phyloP scores from a whole-genome alignment of 2,329 filamentous ascomycete genomes.

The Rhynchosporium secalis region DNA sequence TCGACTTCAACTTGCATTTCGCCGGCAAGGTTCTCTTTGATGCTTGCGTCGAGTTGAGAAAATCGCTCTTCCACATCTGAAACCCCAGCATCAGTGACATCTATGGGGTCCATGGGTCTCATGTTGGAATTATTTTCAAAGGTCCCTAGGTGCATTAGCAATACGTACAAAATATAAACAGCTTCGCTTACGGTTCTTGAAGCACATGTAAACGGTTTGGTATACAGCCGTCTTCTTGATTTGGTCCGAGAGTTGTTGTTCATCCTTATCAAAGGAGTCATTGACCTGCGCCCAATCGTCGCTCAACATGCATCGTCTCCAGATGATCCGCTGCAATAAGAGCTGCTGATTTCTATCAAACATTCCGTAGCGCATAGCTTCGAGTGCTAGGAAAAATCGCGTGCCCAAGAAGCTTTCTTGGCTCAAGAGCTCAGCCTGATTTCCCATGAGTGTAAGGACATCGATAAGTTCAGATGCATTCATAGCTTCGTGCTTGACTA shows the following conservation, averaged over 20 bases:
- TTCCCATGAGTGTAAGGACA: constrained; percentile 72
- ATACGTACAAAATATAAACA: constrained; percentile 7
- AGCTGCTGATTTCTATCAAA: constrained; percentile 58
- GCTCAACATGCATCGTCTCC: constrained; percentile 80
- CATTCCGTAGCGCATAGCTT: constrained; percentile 47
- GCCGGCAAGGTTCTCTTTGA: constrained; percentile 65
- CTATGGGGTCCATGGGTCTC: constrained; percentile 52
- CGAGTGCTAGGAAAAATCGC: constrained; percentile 66
- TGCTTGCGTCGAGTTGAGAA: constrained; percentile 58
- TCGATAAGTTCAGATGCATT: constrained; percentile 67
- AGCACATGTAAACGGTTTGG: constrained; percentile 63
- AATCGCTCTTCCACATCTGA: constrained; percentile 63
- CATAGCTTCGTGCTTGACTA: constrained; percentile 72
- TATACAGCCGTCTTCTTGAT: constrained; percentile 68
- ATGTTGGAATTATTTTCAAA: constrained; percentile 43
- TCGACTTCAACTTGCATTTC: constrained; percentile 75
- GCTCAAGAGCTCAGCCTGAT: constrained; percentile 44
- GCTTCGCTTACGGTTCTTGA: constrained; percentile 60
- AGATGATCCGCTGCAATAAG: constrained; percentile 64
- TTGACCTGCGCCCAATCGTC: constrained; percentile 85
- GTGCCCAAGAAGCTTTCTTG: constrained; percentile 48
- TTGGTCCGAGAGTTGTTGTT: constrained; percentile 63
- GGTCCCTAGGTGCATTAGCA: constrained; percentile 37
- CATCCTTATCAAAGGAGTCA: constrained; percentile 72
- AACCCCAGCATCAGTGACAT: constrained; percentile 60